phyloP scores from a whole-genome alignment of 1,139 yeast species.

The Yamadazyma songkhlaensis region DNA sequence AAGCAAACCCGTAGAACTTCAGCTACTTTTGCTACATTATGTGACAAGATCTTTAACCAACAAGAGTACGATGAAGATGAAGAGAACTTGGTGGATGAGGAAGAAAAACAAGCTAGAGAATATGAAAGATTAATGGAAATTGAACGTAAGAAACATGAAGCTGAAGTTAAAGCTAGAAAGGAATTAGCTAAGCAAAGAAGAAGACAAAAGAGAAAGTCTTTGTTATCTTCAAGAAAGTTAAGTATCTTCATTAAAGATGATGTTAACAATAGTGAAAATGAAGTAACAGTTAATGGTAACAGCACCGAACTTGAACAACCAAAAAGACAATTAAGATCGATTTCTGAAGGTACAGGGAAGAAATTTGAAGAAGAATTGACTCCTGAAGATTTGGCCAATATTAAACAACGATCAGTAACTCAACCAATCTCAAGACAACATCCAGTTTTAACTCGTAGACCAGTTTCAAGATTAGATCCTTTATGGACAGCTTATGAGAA shows the following conservation, averaged over 20 bases:
- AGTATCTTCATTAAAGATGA: slow-evolving; percentile 38
- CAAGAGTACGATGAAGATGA: slow-evolving; percentile 57
- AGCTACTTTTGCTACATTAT: slow-evolving; percentile 71
- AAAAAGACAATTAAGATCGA: slow-evolving; percentile 38
- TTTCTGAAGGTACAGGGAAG: slow-evolving; percentile 34
- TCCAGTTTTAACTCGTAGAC: slow-evolving; percentile 51
- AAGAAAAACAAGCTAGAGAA: slow-evolving; percentile 49
- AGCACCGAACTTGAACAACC: slow-evolving; percentile 31
- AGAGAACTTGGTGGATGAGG: slow-evolving; percentile 46
- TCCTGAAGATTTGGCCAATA: slow-evolving; percentile 38
- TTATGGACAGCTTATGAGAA: slow-evolving; percentile 48
- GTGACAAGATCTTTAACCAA: slow-evolving; percentile 70
- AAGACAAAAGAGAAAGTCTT: slow-evolving; percentile 44
- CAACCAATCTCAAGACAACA: slow-evolving; percentile 39
- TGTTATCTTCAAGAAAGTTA: slow-evolving; percentile 40
- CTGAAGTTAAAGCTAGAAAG: slow-evolving; percentile 42
- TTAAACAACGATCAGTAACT: slow-evolving; percentile 49
- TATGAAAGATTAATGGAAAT: slow-evolving; percentile 49
- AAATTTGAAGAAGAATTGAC: slow-evolving; percentile 30
- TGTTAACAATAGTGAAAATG: slow-evolving; percentile 33
- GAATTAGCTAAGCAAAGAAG: slow-evolving; percentile 46
- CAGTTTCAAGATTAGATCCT: slow-evolving; percentile 73
- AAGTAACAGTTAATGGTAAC: slow-evolving; percentile 19
- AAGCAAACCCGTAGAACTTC: slow-evolving; percentile 74
- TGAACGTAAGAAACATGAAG: slow-evolving; percentile 50